Evolutionary conservation across 371 early-diverging fungal genomes (phyloP).

Genomic region (Rhizomucor pusillus): DNA sequence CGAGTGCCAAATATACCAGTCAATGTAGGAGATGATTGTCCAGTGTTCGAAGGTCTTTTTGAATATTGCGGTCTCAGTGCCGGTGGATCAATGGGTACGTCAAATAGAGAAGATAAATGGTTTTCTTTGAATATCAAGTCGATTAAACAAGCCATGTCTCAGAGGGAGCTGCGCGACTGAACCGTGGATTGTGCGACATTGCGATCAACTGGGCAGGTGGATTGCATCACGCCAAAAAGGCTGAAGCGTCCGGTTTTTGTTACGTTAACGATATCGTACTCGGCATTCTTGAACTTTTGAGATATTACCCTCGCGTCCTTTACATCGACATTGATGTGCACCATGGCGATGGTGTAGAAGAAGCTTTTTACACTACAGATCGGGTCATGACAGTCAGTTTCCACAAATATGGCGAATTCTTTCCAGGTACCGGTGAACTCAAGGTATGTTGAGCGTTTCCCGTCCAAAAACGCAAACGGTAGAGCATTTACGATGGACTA

Average conservation of each 20-base stretch:
- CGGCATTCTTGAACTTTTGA: slow-evolving; percentile 88
- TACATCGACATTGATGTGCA: slow-evolving; percentile 98
- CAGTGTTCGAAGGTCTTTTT: slow-evolving; percentile 94
- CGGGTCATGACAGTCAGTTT: slow-evolving; percentile 96
- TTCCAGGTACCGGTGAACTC: slow-evolving; percentile 88
- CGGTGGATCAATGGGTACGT: slow-evolving; percentile 89
- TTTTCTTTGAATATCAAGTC: slow-evolving; percentile 17
- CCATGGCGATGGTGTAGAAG: slow-evolving; percentile 98
- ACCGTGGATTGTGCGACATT: slow-evolving; percentile 87
- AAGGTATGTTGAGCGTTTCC: slow-evolving; percentile 11
- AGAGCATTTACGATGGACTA: neutral
- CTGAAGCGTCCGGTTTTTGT: slow-evolving; percentile 95
- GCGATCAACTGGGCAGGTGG: slow-evolving; percentile 98
- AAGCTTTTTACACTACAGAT: slow-evolving; percentile 96
- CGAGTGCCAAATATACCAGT: slow-evolving; percentile 37
- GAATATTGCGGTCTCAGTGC: slow-evolving; percentile 94
- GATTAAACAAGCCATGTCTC: no score
- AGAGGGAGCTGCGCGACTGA: slow-evolving; percentile 79
- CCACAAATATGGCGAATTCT: slow-evolving; percentile 97
- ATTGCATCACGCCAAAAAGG: slow-evolving; percentile 95
- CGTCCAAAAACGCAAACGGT: no score
- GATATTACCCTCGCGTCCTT: slow-evolving; percentile 85
- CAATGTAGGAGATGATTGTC: slow-evolving; percentile 97
- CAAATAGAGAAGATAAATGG: neutral
- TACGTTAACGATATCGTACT: slow-evolving; percentile 98